Evolutionary conservation across 2,329 filamentous ascomycete species (phyloP), one percentile per base, ranked within the genome.

Genomic region (Drechslerella stenobrocha): DNA sequence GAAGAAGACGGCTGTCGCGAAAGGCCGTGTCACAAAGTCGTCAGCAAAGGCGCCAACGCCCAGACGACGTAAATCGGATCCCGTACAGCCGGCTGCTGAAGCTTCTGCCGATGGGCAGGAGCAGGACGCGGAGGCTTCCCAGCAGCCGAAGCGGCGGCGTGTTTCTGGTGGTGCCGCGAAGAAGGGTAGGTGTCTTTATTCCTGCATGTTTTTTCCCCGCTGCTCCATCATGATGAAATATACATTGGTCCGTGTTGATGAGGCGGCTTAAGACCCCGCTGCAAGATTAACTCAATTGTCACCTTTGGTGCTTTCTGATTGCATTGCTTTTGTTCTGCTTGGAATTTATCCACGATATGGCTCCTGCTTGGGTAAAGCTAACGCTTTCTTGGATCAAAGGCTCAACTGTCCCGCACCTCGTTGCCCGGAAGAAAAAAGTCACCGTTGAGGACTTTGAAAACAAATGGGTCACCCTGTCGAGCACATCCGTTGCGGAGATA

Each of bases 211-310:
- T 22, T 13, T 46, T 37, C 11, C 7, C 2, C 13, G 6, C n/a
- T 48, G 8, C 24, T 50, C 11, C 7, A n/a, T 57, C 47, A 63
- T 69, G 56, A 69, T 69, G 64, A 69, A 61, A 58, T 63, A 51
- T 63, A 69, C 47, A 61, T 63, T 69, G 64, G 64, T 69, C 64
- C 64, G 64, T 69, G 64, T 69, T 69, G 42, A 69, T 69, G 64
- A 69, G 48, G 64, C 64, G 64, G 64, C 35, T 57, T 69, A 69
- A 69, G 64, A 69, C 64, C 64, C 64, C 57, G 63, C 55, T 67
- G 55, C 44, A 59, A 44, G 63, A 67, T 67, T 67, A 67, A 67
- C 55, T 50, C 55, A 59, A 58, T 63, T 60, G 63, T 50, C 52
- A 59, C 55, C 48, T 63, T 34, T 52, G 66, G 58, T 59, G 53